Evolutionary conservation across 768 basidiomycete species (phyloP).

Genomic region (Leccinum subtestaceum): DNA sequence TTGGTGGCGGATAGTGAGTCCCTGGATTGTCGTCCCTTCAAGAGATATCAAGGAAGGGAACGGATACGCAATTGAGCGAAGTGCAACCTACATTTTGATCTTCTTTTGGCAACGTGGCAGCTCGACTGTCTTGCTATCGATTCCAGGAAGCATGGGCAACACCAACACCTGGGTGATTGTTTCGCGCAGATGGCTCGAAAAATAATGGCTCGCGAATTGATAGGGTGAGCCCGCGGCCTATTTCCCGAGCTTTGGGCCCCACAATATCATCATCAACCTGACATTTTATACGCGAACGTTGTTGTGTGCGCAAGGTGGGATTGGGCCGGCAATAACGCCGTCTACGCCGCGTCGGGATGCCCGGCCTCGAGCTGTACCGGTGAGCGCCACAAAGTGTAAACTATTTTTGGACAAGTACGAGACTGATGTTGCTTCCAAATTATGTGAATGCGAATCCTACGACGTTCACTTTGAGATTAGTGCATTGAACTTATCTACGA

Average conservation of each 20-base stretch:
- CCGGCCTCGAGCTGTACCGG: slow-evolving; percentile 22
- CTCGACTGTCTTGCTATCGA: slow-evolving; percentile 30
- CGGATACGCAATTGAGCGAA: slow-evolving; percentile 33
- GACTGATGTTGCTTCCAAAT: neutral
- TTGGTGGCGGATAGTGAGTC: slow-evolving; percentile 33
- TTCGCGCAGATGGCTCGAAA: neutral
- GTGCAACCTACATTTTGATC: slow-evolving; percentile 31
- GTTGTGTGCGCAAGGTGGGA: slow-evolving; percentile 16
- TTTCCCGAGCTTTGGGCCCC: slow-evolving; percentile 56
- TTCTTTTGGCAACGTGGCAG: slow-evolving; percentile 39
- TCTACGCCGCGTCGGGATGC: slow-evolving; percentile 21
- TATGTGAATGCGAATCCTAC: slow-evolving; percentile 4
- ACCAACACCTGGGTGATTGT: slow-evolving; percentile 19
- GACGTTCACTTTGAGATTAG: slow-evolving; percentile 7
- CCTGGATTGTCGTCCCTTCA: neutral
- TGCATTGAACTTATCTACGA: slow-evolving; percentile 1
- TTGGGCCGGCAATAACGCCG: slow-evolving; percentile 21
- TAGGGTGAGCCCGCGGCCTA: slow-evolving; percentile 58
- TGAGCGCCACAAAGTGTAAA: slow-evolving; percentile 10
- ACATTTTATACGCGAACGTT: slow-evolving; percentile 13
- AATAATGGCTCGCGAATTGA: neutral
- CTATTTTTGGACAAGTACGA: neutral
- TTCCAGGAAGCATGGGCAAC: slow-evolving; percentile 13
- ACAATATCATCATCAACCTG: slow-evolving; percentile 44
- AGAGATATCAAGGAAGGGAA: neutral